phyloP scores from a whole-genome alignment of 2,329 filamentous ascomycete genomes.

The Colletotrichum euphorbiae region DNA sequence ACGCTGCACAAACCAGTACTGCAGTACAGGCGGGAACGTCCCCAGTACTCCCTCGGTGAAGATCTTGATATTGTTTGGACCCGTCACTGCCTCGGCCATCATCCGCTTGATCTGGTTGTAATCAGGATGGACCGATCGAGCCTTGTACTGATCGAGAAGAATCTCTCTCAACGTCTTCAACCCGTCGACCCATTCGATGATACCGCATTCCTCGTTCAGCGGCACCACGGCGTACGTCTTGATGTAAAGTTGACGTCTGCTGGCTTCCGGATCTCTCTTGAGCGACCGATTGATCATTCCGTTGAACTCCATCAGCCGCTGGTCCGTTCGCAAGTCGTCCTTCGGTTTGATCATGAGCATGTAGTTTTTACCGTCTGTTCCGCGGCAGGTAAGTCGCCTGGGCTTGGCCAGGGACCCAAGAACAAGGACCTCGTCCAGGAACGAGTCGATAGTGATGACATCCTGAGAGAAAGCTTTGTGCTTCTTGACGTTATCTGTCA shows the following conservation, averaged over 20 bases:
- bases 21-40: conserved; percentile 84
- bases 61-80: conserved; percentile 71
- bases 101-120: conserved; percentile 73
- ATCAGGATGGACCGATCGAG: conserved; percentile 77
- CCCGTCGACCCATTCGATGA: conserved; percentile 98
- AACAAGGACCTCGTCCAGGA: conserved; percentile 89
- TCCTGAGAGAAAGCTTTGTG: conserved; percentile 91
- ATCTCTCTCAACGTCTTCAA: conserved; percentile 95
- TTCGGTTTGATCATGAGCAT: conserved; percentile 97
- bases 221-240: conserved; percentile 97
- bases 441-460: conserved; percentile 82
- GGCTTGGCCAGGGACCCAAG: conserved; percentile 93
- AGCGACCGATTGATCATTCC: conserved; percentile 96
- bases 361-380: conserved; percentile 89
- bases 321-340: conserved; percentile 96
- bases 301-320: conserved; percentile 99
- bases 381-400: conserved; percentile 86
- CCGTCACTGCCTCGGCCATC: conserved; percentile 72
- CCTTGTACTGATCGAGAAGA: conserved; percentile 80
- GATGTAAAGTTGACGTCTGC: conserved; percentile 91
- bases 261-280: conserved; percentile 91
- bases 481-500: conserved; percentile 76
- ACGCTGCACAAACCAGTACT: conserved; percentile 95
- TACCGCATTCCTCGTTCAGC: conserved; percentile 95
- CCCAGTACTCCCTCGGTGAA: conserved; percentile 76